Evolutionary conservation across 306 rosid genomes (phyloP).

Genomic region (Gastrolobium villosum): DNA sequence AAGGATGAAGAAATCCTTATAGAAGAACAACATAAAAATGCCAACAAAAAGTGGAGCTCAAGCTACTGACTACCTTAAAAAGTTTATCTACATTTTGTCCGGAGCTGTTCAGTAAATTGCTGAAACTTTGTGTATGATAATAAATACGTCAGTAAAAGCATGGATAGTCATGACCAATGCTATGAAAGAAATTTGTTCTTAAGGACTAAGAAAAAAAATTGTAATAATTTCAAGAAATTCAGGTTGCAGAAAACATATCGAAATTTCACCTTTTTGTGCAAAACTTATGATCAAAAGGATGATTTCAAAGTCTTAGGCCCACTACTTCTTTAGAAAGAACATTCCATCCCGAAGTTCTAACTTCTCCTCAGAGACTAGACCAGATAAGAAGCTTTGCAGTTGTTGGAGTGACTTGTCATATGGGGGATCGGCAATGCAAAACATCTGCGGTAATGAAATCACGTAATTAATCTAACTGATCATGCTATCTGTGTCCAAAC

Average conservation of each 20-base stretch:
- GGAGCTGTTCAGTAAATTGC: not conserved
- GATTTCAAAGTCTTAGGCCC: conserved; percentile 25
- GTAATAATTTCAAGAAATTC: not conserved
- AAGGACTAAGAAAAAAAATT: not conserved
- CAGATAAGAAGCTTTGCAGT: conserved; percentile 73
- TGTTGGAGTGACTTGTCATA: conserved; percentile 85
- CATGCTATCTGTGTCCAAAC: conserved; percentile 1
- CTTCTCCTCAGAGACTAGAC: conserved; percentile 77
- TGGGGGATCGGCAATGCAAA: conserved; percentile 75
- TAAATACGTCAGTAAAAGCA: not conserved
- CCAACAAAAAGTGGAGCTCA: not conserved
- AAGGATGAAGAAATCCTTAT: too few species aligned
- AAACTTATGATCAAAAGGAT: conserved; percentile 21
- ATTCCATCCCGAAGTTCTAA: conserved; percentile 74
- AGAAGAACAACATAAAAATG: not conserved
- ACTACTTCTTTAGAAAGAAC: conserved; percentile 65
- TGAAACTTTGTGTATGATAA: not conserved
- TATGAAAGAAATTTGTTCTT: not conserved
- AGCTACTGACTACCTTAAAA: conserved; percentile 1
- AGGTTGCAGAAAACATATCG: conserved; percentile 7
- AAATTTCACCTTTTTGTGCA: conserved; percentile 29
- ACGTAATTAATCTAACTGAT: not conserved
- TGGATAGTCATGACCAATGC: not conserved
- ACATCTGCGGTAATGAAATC: conserved; percentile 62
- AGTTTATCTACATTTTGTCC: not conserved